Conservation (phyloP, 2,329 filamentous ascomycete species). For the Epichloe amarillans region DNA sequence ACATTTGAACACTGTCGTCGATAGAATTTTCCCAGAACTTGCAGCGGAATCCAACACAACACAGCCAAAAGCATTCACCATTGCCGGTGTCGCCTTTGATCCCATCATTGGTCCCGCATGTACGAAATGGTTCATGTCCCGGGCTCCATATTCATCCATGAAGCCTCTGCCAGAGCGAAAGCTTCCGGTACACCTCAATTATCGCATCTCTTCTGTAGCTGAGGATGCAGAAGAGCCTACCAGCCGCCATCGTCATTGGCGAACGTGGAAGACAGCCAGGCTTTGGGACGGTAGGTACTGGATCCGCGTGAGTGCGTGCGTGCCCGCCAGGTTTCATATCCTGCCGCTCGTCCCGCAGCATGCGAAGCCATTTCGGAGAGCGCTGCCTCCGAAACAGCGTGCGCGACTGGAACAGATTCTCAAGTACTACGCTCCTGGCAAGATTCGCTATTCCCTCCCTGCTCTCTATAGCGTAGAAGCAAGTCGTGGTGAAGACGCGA, state of each 20-base stretch:
- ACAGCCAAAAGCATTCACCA: slow-evolving; percentile 27
- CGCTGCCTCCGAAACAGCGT: slow-evolving; percentile 21
- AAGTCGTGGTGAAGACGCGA: slow-evolving; percentile 1
- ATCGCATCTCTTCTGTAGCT: slow-evolving; percentile 1
- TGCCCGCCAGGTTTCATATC: slow-evolving; percentile 28
- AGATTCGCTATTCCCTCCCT: slow-evolving; percentile 41
- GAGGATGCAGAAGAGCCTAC: slow-evolving; percentile 3
- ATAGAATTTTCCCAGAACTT: slow-evolving; percentile 36
- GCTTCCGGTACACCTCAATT: slow-evolving; percentile 12
- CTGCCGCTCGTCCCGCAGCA: slow-evolving; percentile 31
- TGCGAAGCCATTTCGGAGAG: slow-evolving; percentile 34
- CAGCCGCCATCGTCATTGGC: slow-evolving; percentile 11
- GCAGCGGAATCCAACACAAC: slow-evolving; percentile 6
- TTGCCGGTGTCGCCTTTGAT: slow-evolving; percentile 25
- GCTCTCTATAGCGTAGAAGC: slow-evolving; percentile 35
- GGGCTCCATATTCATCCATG: slow-evolving; percentile 32
- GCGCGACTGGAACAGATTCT: slow-evolving; percentile 28
- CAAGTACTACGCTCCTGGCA: slow-evolving; percentile 37
- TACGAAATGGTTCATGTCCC: slow-evolving; percentile 31
- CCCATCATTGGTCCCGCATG: slow-evolving; percentile 14
- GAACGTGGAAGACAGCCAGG: slow-evolving; percentile 18
- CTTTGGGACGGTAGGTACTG: slow-evolving; percentile 52
- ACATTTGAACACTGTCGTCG: slow-evolving; percentile 31
- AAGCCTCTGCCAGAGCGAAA: slow-evolving; percentile 17
- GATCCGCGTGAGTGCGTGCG: slow-evolving; percentile 34